Base-by-base conservation (phyloP, 768 basidiomycete genomes). In the Amanita jacksonii region DNA sequence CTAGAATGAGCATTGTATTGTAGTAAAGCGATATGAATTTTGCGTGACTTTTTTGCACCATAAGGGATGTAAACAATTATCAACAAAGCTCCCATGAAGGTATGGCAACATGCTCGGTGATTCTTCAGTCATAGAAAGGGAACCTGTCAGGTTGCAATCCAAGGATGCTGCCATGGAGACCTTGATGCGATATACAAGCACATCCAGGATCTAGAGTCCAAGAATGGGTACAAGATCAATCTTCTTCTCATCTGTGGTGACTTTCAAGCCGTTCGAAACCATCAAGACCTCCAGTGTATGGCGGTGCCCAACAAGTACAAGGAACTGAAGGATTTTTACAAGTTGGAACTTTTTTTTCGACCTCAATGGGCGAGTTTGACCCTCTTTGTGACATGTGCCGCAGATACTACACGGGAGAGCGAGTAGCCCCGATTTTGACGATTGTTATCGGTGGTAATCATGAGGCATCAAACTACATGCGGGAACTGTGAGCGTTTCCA, bases 371-470 rank as follows among this genome's bases (percentile, higher is more conserved):
- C n/a, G n/a, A n/a, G n/a, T n/a, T n/a, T n/a, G n/a, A n/a, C n/a
- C 36, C 8, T 15, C 18, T 8, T 27, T 28, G 13, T 40, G 27
- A 38, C 36, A 8, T 39, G 15, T 16, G 15, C 20, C 35, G 34
- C 44, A 88, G 85, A 55, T 99, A 98, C 61, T 97, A 99, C 56
- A 81, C 78, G 1, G 89, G 90, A 1, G 70, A 84, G 56, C 80
- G 70, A 55, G 64, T 52, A n/a, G 92, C 94, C 2, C 91, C 93
- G 0, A 61, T 94, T 3, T 62, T 94, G 58, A 99, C 96, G 0
- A 68, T 99, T 9, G 79, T 98, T 38, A 96, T 98, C 55, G 96
- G 96, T 12, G 96, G 96, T 7, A 98, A 98, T 57, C 96, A 98
- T 59, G 96, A 98, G 63, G 90, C 90, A 1, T 92, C 88, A 16